Evolutionary conservation across 192 early-diverging fungal genomes (phyloP).

Genomic region (Haplosporangium gracile): DNA sequence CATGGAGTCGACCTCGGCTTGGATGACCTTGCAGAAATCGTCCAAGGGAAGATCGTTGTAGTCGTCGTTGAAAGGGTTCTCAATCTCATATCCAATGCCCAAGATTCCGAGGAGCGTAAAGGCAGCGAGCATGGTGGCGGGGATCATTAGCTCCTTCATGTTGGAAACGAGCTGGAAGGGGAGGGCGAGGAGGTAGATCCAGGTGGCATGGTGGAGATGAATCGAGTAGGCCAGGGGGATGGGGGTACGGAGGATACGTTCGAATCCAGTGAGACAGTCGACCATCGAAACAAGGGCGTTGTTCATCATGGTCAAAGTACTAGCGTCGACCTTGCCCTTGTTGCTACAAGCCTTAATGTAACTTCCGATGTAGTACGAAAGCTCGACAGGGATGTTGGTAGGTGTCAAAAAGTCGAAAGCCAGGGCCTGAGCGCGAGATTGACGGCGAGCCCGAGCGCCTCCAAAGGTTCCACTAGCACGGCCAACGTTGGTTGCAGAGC

Average conservation of each 20-base stretch:
- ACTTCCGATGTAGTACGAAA: conserved; percentile 70
- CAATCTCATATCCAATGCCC: conserved; percentile 86
- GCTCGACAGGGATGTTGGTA: conserved; percentile 65
- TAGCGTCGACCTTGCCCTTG: conserved; percentile 58
- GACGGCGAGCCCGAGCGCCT: conserved; percentile 19
- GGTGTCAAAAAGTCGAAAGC: conserved; percentile 32
- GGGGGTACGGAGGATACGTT: conserved; percentile 86
- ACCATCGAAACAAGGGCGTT: conserved; percentile 60
- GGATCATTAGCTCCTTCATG: conserved; percentile 68
- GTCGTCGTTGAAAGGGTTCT: conserved; percentile 91
- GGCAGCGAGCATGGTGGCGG: conserved; percentile 72
- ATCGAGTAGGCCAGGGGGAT: conserved; percentile 89
- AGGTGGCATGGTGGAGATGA: conserved; percentile 85
- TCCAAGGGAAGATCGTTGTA: conserved; percentile 75
- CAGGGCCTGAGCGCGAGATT: conserved; percentile 7
- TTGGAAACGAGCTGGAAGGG: conserved; percentile 81
- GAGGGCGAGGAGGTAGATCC: conserved; percentile 76
- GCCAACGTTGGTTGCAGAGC: neutral
- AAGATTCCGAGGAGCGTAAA: conserved; percentile 88
- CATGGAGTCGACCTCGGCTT: conserved; percentile 25
- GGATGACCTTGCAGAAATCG: conserved; percentile 59
- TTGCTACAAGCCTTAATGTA: conserved; percentile 53
- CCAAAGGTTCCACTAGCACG: neutral
- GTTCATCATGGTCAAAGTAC: conserved; percentile 59
- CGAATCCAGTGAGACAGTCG: conserved; percentile 73